phyloP scores from a whole-genome alignment of 192 early-diverging fungal genomes.

The Anaeromyces robustus region DNA sequence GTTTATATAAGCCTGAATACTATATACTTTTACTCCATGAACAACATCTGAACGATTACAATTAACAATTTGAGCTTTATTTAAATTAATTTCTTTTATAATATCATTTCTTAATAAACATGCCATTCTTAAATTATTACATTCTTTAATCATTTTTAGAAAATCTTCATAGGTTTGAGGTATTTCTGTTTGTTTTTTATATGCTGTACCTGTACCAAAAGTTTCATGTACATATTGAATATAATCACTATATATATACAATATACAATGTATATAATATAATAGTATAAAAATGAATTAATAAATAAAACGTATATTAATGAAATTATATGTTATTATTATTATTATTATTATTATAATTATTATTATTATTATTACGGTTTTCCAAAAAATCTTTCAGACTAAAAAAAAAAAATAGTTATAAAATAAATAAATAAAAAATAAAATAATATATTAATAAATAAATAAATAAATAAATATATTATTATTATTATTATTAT shows the following conservation, averaged over 20 bases:
- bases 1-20: conserved; percentile 58
- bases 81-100: conserved; percentile 56
- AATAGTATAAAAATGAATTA: too few relatives aligned
- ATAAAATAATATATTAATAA: too few relatives aligned
- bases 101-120: conserved; percentile 50
- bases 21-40: conserved; percentile 59
- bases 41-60: conserved; percentile 56
- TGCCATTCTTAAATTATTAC: conserved; percentile 41
- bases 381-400: neutral
- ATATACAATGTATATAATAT: too few relatives aligned
- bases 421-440: too few relatives aligned
- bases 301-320: too few relatives aligned
- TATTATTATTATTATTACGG: neutral
- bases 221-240: neutral
- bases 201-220: neutral
- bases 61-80: conserved; percentile 34
- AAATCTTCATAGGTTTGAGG: conserved; percentile 57
- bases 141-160: conserved; percentile 51
- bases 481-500: neutral
- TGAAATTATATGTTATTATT: too few relatives aligned
- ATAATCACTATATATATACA: neutral
- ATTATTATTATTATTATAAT: too few relatives aligned
- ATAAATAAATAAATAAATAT: too few relatives aligned
- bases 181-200: conserved; percentile 3
- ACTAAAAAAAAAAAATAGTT: neutral